Percentiles rank a stretch among this genome's conserved stretches.
phyloP scores from a whole-genome alignment of 1,284 basidiomycete species.

The Tylopilus sp. region DNA sequence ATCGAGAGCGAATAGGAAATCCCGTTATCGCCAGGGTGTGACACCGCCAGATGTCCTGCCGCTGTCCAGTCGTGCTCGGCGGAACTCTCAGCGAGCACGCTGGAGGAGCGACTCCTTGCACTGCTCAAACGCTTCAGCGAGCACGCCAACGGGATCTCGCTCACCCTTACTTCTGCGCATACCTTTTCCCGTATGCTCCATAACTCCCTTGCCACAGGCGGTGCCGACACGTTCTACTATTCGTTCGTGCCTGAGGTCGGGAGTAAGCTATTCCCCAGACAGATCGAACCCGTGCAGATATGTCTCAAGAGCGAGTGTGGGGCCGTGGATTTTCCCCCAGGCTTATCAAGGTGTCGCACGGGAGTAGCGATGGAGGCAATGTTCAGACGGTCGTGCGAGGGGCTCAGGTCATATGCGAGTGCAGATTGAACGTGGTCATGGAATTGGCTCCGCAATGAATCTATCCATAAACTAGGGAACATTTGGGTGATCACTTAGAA shows the following conservation, averaged over 20 bases:
- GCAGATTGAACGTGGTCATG: slow-evolving; percentile 59
- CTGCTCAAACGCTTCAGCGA: slow-evolving; percentile 64
- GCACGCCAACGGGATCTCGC: slow-evolving; percentile 53
- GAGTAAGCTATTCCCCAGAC: slow-evolving; percentile 70
- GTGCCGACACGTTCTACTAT: slow-evolving; percentile 79
- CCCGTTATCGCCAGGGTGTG: slow-evolving; percentile 85
- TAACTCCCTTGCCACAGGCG: slow-evolving; percentile 62
- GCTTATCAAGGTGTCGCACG: slow-evolving; percentile 78
- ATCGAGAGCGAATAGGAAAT: slow-evolving; percentile 61
- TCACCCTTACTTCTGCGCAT: slow-evolving; percentile 76
- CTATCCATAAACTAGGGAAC: not conserved
- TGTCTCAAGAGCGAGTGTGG: slow-evolving; percentile 79
- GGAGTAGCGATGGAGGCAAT: slow-evolving; percentile 55
- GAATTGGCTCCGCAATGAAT: slow-evolving; percentile 10
- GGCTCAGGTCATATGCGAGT: slow-evolving; percentile 89
- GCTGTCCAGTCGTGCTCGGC: slow-evolving; percentile 80
- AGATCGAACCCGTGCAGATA: slow-evolving; percentile 83
- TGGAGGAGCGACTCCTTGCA: slow-evolving; percentile 73
- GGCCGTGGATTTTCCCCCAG: slow-evolving; percentile 83
- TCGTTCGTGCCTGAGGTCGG: slow-evolving; percentile 85
- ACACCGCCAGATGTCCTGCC: slow-evolving; percentile 86
- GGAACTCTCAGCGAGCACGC: slow-evolving; percentile 71
- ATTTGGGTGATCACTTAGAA: slow-evolving; percentile 26
- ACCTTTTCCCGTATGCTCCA: slow-evolving; percentile 87
- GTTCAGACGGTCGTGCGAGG: slow-evolving; percentile 79